These are phyloP conservation scores for Botryotinia convoluta DNA, from an alignment of 2,329 filamentous ascomycete genomes.

Conservation along the genomic window DNA sequence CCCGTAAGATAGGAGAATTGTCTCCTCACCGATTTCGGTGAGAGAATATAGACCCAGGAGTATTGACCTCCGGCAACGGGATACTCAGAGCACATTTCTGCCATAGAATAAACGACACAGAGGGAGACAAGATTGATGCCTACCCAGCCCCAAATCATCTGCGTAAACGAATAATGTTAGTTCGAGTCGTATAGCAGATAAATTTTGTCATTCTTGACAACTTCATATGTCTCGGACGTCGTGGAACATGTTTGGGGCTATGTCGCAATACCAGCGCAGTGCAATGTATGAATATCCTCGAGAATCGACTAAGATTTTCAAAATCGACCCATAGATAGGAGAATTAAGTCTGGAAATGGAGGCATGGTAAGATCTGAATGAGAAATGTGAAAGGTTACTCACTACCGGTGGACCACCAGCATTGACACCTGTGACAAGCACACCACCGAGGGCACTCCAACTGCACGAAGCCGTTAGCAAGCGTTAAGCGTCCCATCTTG, in stretches of 20 bases:
- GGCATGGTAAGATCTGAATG: slow-evolving; percentile 9
- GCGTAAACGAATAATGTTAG: slow-evolving; percentile 1
- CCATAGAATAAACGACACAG: slow-evolving; percentile 56
- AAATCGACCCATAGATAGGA: slow-evolving; percentile 20
- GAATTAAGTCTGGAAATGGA: slow-evolving; percentile 11
- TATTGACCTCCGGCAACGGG: slow-evolving; percentile 57
- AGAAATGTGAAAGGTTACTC: slow-evolving; percentile 18
- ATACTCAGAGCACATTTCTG: slow-evolving; percentile 57
- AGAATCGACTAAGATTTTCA: background rate
- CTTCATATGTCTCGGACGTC: slow-evolving; percentile 18
- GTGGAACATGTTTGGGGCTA: slow-evolving; percentile 17
- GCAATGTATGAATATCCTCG: background rate
- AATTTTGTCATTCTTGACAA: slow-evolving; percentile 20
- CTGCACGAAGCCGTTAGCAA: slow-evolving; percentile 32
- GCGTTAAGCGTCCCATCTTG: slow-evolving; percentile 23
- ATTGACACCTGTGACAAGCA: slow-evolving; percentile 54
- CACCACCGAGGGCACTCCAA: slow-evolving; percentile 56
- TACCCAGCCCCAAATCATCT: slow-evolving; percentile 56
- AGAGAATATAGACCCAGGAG: slow-evolving; percentile 55
- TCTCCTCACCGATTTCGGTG: slow-evolving; percentile 47
- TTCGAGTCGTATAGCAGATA: slow-evolving; percentile 3
- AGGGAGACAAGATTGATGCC: slow-evolving; percentile 51
- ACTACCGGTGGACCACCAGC: slow-evolving; percentile 54
- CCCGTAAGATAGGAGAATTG: slow-evolving; percentile 46
- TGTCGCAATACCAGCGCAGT: slow-evolving; percentile 8